Percentiles rank a stretch among this genome's conserved stretches.
These are phyloP conservation scores for Penicillium coffeae DNA, from an alignment of 495 filamentous ascomycete species.

Conservation along the genomic window DNA sequence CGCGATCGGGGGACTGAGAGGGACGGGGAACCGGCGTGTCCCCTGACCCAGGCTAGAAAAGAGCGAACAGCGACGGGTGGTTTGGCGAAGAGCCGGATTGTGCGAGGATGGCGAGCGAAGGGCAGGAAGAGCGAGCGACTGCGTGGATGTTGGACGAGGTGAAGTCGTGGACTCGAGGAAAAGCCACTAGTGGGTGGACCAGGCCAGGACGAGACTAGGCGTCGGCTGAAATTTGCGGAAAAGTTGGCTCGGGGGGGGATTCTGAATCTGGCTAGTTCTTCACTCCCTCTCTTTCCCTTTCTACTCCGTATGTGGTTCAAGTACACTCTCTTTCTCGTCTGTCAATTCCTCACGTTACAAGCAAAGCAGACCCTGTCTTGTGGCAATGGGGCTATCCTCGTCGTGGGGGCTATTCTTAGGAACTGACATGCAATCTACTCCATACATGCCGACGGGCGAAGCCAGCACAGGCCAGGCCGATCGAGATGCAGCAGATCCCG, in stretches of 20 bases:
- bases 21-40: constrained; percentile 15
- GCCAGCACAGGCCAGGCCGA: background rate
- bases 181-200: constrained; percentile 3
- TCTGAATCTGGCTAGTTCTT: background rate
- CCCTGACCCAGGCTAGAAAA: constrained; percentile 31
- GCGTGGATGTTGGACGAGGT: background rate
- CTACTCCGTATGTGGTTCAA: background rate
- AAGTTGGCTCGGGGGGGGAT: background rate
- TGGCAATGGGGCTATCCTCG: too few relatives aligned
- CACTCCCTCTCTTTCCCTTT: too few relatives aligned
- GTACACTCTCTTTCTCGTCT: background rate
- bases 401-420: background rate
- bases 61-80: constrained; percentile 18
- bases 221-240: background rate
- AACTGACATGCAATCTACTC: background rate
- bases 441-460: too few relatives aligned
- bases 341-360: too few relatives aligned
- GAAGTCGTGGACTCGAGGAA: constrained; percentile 1
- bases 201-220: constrained; percentile 1
- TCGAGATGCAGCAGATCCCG: too few relatives aligned
- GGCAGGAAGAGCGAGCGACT: background rate
- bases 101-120: background rate
- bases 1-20: constrained; percentile 16
- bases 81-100: constrained; percentile 2
- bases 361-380: too few relatives aligned